Evolutionary conservation across 2,329 filamentous ascomycete genomes (phyloP).

Genomic region (Aspergillus niger): DNA sequence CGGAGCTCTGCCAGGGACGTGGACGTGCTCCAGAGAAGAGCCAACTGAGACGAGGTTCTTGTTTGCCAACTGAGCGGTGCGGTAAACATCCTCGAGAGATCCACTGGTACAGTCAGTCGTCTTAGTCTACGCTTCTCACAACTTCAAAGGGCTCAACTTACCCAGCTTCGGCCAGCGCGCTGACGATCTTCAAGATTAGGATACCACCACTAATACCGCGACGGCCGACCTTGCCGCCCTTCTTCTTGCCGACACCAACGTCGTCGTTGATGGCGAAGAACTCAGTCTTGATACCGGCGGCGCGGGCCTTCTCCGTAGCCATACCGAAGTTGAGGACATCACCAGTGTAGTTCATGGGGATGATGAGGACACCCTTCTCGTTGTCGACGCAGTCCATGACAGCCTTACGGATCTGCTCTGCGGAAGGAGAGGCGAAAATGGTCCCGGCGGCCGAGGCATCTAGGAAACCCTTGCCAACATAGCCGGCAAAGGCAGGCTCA

Average conservation of each 20-base stretch:
- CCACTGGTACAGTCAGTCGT: conserved; percentile 32
- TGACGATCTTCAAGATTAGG: conserved; percentile 85
- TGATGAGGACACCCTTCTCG: conserved; percentile 76
- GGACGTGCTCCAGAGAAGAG: conserved; percentile 85
- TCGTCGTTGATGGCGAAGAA: conserved; percentile 94
- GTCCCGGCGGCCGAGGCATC: conserved; percentile 82
- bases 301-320: conserved; percentile 87
- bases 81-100: conserved; percentile 69
- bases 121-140: background rate
- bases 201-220: conserved; percentile 90
- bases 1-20: conserved; percentile 75
- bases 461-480: conserved; percentile 80
- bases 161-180: conserved; percentile 76
- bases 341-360: conserved; percentile 93
- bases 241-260: conserved; percentile 78
- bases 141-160: conserved; percentile 32
- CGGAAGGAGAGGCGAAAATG: conserved; percentile 79
- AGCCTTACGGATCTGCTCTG: conserved; percentile 78
- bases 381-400: conserved; percentile 72
- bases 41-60: conserved; percentile 83
- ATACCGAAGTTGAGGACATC: conserved; percentile 91
- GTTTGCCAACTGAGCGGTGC: conserved; percentile 70
- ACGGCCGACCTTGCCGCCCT: conserved; percentile 87
- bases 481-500: conserved; percentile 83
- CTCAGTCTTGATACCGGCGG: conserved; percentile 73